These are phyloP conservation scores for Backusella sp. DNA, from an alignment of 192 early-diverging fungal genomes.

Conservation along the genomic window DNA sequence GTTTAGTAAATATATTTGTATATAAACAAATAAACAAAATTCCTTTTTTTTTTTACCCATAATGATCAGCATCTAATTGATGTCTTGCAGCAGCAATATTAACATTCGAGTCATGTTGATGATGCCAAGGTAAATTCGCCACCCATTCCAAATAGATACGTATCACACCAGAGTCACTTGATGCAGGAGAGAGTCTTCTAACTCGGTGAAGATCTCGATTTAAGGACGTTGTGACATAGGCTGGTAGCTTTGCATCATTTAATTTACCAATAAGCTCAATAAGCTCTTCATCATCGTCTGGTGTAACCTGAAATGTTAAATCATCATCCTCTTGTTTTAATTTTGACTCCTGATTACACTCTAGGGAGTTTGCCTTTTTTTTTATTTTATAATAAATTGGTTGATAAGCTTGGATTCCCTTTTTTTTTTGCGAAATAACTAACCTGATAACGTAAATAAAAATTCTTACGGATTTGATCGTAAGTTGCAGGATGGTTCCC, in stretches of 20 bases:
- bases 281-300: slow-evolving; percentile 57
- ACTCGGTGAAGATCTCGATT: slow-evolving; percentile 67
- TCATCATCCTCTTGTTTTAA: neutral
- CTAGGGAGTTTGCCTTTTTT: neutral
- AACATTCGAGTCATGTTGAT: slow-evolving; percentile 26
- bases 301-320: neutral
- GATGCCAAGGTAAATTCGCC: slow-evolving; percentile 76
- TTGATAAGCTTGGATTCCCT: neutral
- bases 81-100: slow-evolving; percentile 66
- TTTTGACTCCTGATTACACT: neutral
- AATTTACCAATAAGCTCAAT: slow-evolving; percentile 58
- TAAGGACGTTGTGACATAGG: slow-evolving; percentile 54
- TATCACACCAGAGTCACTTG: slow-evolving; percentile 76
- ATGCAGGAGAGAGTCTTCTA: slow-evolving; percentile 64
- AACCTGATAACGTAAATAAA: slow-evolving; percentile 74
- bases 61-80: slow-evolving; percentile 79
- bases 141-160: slow-evolving; percentile 77
- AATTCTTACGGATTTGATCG: slow-evolving; percentile 75
- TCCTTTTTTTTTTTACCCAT: slow-evolving; percentile 25
- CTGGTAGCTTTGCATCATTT: slow-evolving; percentile 54
- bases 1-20: too few species aligned
- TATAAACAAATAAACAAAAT: neutral
- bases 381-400: neutral
- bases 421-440: neutral
- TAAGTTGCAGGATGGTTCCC: too few species aligned